Conservation (phyloP, 2,329 filamentous ascomycete species). For the Bipolaris bicolor region DNA sequence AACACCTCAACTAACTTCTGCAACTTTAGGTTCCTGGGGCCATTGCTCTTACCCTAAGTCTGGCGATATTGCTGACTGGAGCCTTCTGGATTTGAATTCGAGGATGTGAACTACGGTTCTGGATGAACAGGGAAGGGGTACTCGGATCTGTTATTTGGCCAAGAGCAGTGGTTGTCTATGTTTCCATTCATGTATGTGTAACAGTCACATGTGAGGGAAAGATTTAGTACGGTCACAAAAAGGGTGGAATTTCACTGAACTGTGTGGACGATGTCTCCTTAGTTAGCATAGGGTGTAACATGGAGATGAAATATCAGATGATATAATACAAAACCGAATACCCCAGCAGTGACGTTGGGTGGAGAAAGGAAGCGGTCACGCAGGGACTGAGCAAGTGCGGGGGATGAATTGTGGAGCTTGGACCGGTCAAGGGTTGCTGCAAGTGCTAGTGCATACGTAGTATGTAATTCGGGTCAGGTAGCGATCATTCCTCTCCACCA, state of each 20-base stretch:
- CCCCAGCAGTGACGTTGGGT: neutral
- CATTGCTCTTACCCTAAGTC: too few relatives aligned
- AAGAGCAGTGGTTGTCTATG: neutral
- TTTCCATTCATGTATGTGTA: neutral
- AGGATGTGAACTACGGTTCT: neutral
- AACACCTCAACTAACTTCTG: neutral
- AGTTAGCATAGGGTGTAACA: neutral
- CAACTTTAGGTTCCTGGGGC: too few relatives aligned
- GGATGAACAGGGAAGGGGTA: neutral
- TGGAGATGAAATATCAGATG: neutral
- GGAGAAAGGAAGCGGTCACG: slow-evolving; percentile 2
- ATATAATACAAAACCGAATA: neutral
- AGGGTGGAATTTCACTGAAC: neutral
- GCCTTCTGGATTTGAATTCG: neutral
- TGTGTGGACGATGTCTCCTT: neutral
- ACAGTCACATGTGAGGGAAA: neutral
- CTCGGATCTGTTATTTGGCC: neutral
- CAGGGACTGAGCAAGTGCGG: slow-evolving; percentile 13
- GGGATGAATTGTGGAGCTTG: slow-evolving; percentile 11
- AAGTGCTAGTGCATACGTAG: neutral
- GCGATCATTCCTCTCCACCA: neutral
- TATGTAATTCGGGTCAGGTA: too few relatives aligned
- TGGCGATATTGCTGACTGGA: neutral
- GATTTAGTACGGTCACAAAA: neutral
- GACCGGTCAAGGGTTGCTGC: slow-evolving; percentile 12